phyloP scores from a whole-genome alignment of 2,329 filamentous ascomycete species.

The Penicillium concentricum region DNA sequence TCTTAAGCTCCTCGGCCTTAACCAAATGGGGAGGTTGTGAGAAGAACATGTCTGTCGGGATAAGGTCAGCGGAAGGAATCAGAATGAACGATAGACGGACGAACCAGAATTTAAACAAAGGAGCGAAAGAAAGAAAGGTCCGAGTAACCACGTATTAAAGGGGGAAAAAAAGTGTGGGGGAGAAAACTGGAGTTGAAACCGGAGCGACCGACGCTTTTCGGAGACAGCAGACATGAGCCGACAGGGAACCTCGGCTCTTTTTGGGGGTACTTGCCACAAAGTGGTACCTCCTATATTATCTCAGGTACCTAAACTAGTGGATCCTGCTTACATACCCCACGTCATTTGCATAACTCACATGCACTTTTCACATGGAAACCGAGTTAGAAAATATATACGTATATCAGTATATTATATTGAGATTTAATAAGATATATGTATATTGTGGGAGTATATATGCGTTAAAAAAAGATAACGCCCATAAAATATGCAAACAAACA shows the following conservation, averaged over 20 bases:
- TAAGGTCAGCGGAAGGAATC: neutral
- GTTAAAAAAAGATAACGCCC: neutral
- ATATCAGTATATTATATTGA: too few species aligned
- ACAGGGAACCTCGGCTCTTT: slow-evolving; percentile 19
- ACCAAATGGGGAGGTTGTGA: slow-evolving; percentile 36
- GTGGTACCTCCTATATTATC: neutral
- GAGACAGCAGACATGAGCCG: slow-evolving; percentile 8
- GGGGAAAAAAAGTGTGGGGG: slow-evolving; percentile 12
- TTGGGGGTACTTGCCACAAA: slow-evolving; percentile 8
- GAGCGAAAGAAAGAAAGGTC: slow-evolving; percentile 43
- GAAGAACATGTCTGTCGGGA: slow-evolving; percentile 35
- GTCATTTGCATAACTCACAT: slow-evolving; percentile 18
- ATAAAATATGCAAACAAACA: neutral
- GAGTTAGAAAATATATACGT: neutral
- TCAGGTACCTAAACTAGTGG: slow-evolving; percentile 12
- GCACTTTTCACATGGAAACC: slow-evolving; percentile 19
- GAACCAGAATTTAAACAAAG: neutral
- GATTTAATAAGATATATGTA: neutral
- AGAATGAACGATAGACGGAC: neutral
- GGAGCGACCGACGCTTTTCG: slow-evolving; percentile 19
- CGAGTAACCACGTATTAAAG: slow-evolving; percentile 6
- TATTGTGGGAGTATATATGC: neutral
- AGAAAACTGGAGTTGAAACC: slow-evolving; percentile 17
- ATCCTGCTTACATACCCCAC: neutral
- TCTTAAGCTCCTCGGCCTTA: slow-evolving; percentile 52